Base-by-base conservation (phyloP, 164 flowering plant species). In the Aristolochia fimbriata region DNA sequence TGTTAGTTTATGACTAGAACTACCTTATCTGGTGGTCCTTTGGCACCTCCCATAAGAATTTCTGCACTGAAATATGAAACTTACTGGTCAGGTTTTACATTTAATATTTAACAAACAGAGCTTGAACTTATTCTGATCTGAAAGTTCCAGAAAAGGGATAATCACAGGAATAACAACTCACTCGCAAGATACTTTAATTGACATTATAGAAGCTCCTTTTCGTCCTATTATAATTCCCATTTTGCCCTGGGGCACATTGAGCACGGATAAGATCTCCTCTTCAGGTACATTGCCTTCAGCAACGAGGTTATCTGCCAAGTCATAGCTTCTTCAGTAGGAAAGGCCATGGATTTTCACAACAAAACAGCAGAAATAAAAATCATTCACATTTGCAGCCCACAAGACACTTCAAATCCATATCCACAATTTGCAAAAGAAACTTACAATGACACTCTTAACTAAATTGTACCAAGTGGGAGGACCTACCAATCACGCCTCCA, bases 21-120 rank as follows among this genome's bases (percentile, higher is more conserved):
- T 16, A 90, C 99, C 96, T 93, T 93, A 78, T 93, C 95, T 17
- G 88, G 88, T 47, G 99, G 99, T 49, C 99, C 99, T 67, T 82
- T 90, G 0, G 77, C 63, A 50, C 94, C 97, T 66, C 99, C 99
- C 60, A 83, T 72, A 59, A 86, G 65, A 70, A 93, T 87, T 74
- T 90, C 96, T 58, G 96, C 96, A 67, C 99, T 93, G 86, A 72
- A 79, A 61, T 15, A 71, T 52, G 19, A 50, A 68, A 22, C 12
- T 37, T 37, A 3, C 10, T 0, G 11, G 12, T 37, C 12, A 37
- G 43, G 43, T 37, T 37, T 37, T 37, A 37, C 10, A 3, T 37
- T 37, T 37, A 37, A 37, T 37, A 37, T 37, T 37, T 6, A 37
- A 37, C 10, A 7, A 37, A 37, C 10, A 37, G 43, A 37, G 43